A percentile compares a stretch with the other conserved stretches of the same genome.
Evolutionary conservation across 768 basidiomycete species (phyloP).

Genomic region (Collybia nuda): DNA sequence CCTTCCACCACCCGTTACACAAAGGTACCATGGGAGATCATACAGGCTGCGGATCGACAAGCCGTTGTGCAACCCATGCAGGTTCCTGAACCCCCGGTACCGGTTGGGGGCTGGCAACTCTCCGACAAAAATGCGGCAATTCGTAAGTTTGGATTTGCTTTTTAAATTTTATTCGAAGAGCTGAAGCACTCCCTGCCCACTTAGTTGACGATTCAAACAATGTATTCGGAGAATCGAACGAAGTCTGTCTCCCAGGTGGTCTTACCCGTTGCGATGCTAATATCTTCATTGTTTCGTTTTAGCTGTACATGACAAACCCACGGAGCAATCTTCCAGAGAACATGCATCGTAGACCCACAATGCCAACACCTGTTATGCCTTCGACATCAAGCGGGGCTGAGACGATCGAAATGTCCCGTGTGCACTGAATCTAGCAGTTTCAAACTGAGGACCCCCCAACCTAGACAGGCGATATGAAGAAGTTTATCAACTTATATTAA

Average conservation of each 20-base stretch:
- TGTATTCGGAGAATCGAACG: conserved; percentile 42
- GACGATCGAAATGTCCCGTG: conserved; percentile 32
- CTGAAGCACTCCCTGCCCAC: not conserved
- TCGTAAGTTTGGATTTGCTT: conserved; percentile 31
- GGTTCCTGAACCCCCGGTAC: conserved; percentile 22
- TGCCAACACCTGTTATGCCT: conserved; percentile 5
- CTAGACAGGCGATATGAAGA: too few species aligned
- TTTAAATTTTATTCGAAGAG: not conserved
- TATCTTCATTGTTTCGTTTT: conserved; percentile 17
- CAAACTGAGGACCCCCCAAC: too few species aligned
- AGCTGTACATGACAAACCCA: conserved; percentile 13
- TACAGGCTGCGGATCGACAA: conserved; percentile 40
- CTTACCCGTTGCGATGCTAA: conserved; percentile 4
- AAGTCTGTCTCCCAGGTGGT: conserved; percentile 19
- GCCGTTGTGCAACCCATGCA: conserved; percentile 20
- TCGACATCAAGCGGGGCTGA: conserved; percentile 18
- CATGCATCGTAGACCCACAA: conserved; percentile 3
- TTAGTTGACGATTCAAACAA: conserved; percentile 40
- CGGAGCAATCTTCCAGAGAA: conserved; percentile 5
- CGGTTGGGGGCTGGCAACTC: conserved; percentile 47
- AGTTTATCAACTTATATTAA: too few species aligned
- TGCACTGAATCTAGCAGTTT: conserved; percentile 13
- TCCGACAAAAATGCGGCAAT: conserved; percentile 52
- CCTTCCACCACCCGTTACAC: conserved; percentile 62
- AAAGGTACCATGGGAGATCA: conserved; percentile 70